These are phyloP conservation scores for Desmodesmus armatus DNA, from an alignment of 139 green algal species.

Conservation along the genomic window DNA sequence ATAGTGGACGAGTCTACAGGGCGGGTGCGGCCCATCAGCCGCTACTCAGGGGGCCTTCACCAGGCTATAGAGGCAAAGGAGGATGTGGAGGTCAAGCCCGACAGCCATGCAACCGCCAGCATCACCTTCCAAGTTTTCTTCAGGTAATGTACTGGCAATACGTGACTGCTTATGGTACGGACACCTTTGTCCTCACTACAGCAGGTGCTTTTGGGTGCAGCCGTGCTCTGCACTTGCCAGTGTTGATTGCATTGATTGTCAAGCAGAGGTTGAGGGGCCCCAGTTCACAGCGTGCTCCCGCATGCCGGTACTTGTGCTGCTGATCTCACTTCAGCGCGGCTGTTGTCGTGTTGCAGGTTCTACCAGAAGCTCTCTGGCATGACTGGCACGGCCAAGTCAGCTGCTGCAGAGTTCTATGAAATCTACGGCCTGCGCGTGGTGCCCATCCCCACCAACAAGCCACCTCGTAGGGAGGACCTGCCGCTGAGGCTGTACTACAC, in stretches of 20 bases:
- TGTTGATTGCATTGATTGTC: no score
- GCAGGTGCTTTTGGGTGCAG: no score
- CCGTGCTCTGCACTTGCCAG: no score
- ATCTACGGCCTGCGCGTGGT: constrained; percentile 73
- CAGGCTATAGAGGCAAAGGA: constrained; percentile 99
- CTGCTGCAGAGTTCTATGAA: constrained; percentile 77
- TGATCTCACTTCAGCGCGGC: not conserved
- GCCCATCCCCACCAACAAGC: constrained; percentile 85
- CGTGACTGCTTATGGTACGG: no score
- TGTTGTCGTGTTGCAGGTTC: constrained; percentile 65
- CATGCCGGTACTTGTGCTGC: not conserved
- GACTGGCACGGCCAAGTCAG: constrained; percentile 90
- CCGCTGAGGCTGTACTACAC: constrained; percentile 66
- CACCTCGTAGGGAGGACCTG: constrained; percentile 70
- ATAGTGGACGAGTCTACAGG: constrained; percentile 92
- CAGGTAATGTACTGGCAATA: no score
- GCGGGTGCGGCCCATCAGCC: constrained; percentile 68
- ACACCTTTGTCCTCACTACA: no score
- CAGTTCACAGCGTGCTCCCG: no score
- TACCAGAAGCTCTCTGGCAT: constrained; percentile 66
- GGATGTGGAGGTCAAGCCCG: constrained; percentile 66
- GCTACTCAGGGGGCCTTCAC: constrained; percentile 64
- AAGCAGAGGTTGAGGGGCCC: no score
- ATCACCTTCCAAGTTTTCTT: constrained; percentile 74
- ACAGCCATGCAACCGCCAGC: constrained; percentile 55